Base-by-base conservation (phyloP, 495 filamentous ascomycete species). In the Aspergillus cristatus region DNA sequence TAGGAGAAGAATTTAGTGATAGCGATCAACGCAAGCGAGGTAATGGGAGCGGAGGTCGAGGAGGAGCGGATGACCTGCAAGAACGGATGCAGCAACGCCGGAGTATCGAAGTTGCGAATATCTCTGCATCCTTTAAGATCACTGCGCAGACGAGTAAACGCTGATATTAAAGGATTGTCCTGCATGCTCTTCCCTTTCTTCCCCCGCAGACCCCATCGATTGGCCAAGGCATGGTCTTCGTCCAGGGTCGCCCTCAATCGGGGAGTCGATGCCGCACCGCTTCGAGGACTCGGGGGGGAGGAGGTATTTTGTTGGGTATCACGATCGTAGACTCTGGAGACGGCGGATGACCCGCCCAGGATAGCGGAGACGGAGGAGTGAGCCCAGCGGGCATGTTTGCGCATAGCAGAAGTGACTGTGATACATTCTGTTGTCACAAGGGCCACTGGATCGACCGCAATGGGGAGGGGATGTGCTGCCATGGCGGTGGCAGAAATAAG, bases 361-460 rank as follows among this genome's bases (percentile, higher is more conserved):
- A 99, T 99, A 37, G 89, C 87, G 37, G 93, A 84, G 37, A 99
- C 93, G 14, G 89, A 95, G 30, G 88, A 95, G 60, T 97, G 90
- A 31, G 87, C 86, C 79, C 89, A 97, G 42, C 93, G 80, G 44
- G 86, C 81, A 76, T 95, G 83, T 67, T 99, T 99, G 50, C 93
- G 86, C 82, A 99, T 94, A 18, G 88, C 88, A 48, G 88, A 94
- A 17, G 91, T 96, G 60, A 99, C 88, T 26, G 87, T 83, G 58
- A 99, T 97, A 58, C 93, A 99, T 82, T 99, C 91, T 64, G 93
- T 94, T 18, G 90, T 93, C 50, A 99, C 88, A 42, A 99, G 64
- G 30, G 93, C 88, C 38, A 96, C 86, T 2, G 91, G 89, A 43
- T 97, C 86, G 33, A 97, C 83, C 28, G 91, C 89, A 32, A 97